Percentiles rank a stretch among this genome's conserved stretches.
phyloP scores from a whole-genome alignment of 1,284 basidiomycete genomes.

The Melampsora americana region DNA sequence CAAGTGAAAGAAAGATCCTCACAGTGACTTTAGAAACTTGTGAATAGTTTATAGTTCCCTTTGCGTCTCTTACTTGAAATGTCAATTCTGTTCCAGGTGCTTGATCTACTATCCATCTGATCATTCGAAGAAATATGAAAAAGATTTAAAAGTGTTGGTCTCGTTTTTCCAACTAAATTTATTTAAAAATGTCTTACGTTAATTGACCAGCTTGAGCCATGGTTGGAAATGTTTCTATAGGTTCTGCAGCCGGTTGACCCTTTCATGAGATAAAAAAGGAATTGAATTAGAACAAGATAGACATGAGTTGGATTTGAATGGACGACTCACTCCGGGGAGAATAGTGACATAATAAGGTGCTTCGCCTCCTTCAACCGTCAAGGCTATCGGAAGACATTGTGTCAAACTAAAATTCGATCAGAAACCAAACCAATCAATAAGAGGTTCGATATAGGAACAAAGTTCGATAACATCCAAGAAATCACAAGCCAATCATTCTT shows the following conservation, averaged over 20 bases:
- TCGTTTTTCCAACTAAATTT: no score
- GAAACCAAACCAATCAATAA: no score
- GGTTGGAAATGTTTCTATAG: constrained; percentile 3
- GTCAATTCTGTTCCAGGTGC: neutral
- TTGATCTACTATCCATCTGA: neutral
- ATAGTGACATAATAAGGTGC: neutral
- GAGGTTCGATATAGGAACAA: no score
- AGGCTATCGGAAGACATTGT: neutral
- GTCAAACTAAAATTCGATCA: neutral
- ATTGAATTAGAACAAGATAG: neutral
- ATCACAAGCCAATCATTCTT: no score
- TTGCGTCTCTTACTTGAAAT: neutral
- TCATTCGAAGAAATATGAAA: neutral
- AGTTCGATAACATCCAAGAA: no score
- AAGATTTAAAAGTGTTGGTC: no score
- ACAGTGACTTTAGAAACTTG: neutral
- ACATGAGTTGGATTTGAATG: neutral
- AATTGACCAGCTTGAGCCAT: neutral
- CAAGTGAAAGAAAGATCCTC: neutral
- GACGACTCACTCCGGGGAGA: neutral
- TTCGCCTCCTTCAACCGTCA: neutral
- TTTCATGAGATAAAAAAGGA: neutral
- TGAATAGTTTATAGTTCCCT: constrained; percentile 1
- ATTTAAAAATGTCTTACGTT: neutral
- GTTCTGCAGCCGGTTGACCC: neutral